phyloP scores from a whole-genome alignment of 2,329 filamentous ascomycete genomes.

The Beauveria varroae region DNA sequence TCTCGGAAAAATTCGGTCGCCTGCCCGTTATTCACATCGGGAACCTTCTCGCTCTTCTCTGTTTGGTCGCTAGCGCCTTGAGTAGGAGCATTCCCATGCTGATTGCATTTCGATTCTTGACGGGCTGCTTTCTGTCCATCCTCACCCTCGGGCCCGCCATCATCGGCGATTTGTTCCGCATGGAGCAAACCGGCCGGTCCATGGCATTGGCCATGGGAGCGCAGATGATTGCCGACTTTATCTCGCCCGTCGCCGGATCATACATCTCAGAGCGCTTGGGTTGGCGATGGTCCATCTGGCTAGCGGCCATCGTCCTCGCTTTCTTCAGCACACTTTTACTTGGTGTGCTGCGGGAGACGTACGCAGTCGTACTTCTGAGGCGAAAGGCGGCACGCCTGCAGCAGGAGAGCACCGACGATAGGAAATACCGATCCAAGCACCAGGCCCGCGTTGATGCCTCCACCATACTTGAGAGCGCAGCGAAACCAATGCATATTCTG shows the following conservation, averaged over 20 bases:
- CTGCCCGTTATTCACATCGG: conserved; percentile 24
- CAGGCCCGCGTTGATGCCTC: not conserved
- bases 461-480: not conserved
- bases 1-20: conserved; percentile 53
- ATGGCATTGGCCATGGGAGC: conserved; percentile 34
- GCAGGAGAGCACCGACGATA: not conserved
- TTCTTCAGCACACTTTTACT: not conserved
- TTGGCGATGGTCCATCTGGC: not conserved
- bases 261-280: not conserved
- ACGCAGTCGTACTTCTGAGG: not conserved
- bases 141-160: conserved; percentile 60
- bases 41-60: conserved; percentile 33
- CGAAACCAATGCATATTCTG: not conserved
- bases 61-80: conserved; percentile 35
- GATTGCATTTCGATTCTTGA: conserved; percentile 52
- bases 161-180: conserved; percentile 52
- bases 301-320: not conserved
- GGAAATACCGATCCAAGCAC: not conserved
- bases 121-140: conserved; percentile 50
- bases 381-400: not conserved
- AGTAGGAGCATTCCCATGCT: conserved; percentile 54
- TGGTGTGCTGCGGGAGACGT: not conserved
- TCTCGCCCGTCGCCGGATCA: not conserved
- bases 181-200: conserved; percentile 51
- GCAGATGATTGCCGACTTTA: no score